Evolutionary conservation across 306 rosid genomes (phyloP).

Genomic region (Coriaria nepalensis): DNA sequence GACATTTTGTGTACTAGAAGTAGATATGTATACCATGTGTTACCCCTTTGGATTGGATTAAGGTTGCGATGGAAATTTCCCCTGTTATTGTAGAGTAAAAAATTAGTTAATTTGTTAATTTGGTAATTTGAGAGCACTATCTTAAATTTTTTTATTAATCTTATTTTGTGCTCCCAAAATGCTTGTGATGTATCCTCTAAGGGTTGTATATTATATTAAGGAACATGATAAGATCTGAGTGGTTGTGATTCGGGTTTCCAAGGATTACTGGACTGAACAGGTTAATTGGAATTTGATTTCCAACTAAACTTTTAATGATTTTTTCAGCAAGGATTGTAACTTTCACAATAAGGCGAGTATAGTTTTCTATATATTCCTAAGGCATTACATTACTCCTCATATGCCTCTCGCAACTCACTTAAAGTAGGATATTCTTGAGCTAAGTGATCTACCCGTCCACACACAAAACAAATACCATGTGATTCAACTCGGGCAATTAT

Average conservation of each 20-base stretch:
- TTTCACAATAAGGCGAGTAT: not conserved
- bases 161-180: slow-evolving; percentile 1
- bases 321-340: not conserved
- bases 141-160: too few relatives aligned
- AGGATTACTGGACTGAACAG: not conserved
- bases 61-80: not conserved
- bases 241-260: not conserved
- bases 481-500: not conserved
- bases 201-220: not conserved
- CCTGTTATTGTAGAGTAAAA: not conserved
- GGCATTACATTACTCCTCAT: not conserved
- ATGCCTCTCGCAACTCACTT: not conserved
- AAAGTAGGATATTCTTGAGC: not conserved
- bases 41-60: not conserved
- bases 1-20: not conserved
- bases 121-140: not conserved
- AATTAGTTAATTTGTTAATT: not conserved
- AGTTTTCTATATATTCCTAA: not conserved
- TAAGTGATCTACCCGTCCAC: not conserved
- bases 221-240: not conserved
- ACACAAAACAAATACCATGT: not conserved
- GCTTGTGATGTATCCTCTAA: not conserved
- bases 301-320: not conserved
- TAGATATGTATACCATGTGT: too few relatives aligned
- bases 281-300: not conserved